A percentile compares a stretch with the other conserved stretches of the same genome.
Conservation (phyloP, 2,329 filamentous ascomycete genomes). For the Hypoxylon sp. region DNA sequence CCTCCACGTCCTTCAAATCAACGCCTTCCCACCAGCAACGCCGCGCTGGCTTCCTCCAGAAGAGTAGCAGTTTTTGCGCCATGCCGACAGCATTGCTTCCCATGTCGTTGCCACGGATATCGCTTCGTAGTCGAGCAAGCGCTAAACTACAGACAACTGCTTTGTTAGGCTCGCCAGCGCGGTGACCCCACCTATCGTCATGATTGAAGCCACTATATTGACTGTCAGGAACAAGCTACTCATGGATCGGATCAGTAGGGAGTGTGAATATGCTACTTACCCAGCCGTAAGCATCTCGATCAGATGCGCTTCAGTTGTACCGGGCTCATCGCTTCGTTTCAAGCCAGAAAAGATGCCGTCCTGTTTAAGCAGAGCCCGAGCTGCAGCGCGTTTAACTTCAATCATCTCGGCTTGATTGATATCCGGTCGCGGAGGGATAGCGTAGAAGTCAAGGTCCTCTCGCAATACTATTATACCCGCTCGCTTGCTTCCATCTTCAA, state of each 20-base stretch:
- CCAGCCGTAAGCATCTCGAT: slow-evolving; percentile 99
- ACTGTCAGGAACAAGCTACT: slow-evolving; percentile 36
- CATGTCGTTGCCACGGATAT: slow-evolving; percentile 85
- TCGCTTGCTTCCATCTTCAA: slow-evolving; percentile 81
- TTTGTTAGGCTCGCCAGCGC: slow-evolving; percentile 97
- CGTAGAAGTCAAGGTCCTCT: slow-evolving; percentile 98
- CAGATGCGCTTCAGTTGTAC: slow-evolving; percentile 96
- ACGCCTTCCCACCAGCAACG: slow-evolving; percentile 99
- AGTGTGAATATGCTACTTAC: slow-evolving; percentile 67
- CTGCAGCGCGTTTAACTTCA: slow-evolving; percentile 93
- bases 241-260: slow-evolving; percentile 1
- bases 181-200: slow-evolving; percentile 94
- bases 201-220: slow-evolving; percentile 88
- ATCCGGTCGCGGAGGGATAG: slow-evolving; percentile 87
- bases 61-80: slow-evolving; percentile 97
- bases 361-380: slow-evolving; percentile 86
- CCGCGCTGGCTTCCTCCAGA: slow-evolving; percentile 97
- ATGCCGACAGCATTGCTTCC: slow-evolving; percentile 89
- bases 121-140: slow-evolving; percentile 90
- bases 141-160: slow-evolving; percentile 98
- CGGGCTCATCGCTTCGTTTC: slow-evolving; percentile 93
- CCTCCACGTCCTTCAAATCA: slow-evolving; percentile 89
- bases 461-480: slow-evolving; percentile 97
- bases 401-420: slow-evolving; percentile 94
- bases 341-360: slow-evolving; percentile 96